phyloP scores from a whole-genome alignment of 495 filamentous ascomycete species.

The Trichoderma asperelloides region DNA sequence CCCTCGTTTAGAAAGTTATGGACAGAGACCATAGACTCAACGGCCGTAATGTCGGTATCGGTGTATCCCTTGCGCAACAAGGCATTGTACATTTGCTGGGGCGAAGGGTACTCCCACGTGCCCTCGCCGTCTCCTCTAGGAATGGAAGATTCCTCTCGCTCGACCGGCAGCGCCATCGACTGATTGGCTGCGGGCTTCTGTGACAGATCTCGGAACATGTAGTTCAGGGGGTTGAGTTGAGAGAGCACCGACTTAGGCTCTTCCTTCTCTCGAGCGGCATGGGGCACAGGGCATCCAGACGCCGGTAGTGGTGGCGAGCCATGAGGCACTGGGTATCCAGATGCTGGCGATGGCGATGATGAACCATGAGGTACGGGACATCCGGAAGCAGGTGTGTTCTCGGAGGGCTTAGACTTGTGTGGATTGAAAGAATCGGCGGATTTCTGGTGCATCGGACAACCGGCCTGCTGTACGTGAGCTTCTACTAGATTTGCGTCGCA shows the following conservation, averaged over 20 bases:
- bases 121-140: conserved; percentile 65
- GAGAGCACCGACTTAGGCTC: conserved; percentile 44
- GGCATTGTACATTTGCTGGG: conserved; percentile 99
- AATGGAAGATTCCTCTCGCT: conserved; percentile 76
- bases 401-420: conserved; percentile 16
- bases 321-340: conserved; percentile 46
- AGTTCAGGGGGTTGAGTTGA: conserved; percentile 86
- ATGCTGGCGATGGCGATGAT: conserved; percentile 29
- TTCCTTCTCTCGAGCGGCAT: conserved; percentile 28
- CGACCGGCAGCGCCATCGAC: conserved; percentile 59
- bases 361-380: conserved; percentile 43
- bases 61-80: conserved; percentile 91
- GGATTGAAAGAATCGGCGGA: conserved; percentile 36
- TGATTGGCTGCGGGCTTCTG: conserved; percentile 68
- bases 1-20: conserved; percentile 98
- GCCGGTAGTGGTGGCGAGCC: conserved; percentile 25
- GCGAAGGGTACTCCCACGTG: conserved; percentile 96
- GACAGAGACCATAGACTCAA: conserved; percentile 95
- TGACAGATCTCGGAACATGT: conserved; percentile 84
- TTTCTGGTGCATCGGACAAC: conserved; percentile 83
- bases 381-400: conserved; percentile 22
- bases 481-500: not conserved
- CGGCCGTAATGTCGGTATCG: conserved; percentile 82
- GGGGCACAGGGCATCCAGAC: conserved; percentile 46
- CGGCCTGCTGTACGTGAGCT: conserved; percentile 50